Evolutionary conservation across 208 protist species (phyloP).

Genomic region (Naegleria gruberi): DNA sequence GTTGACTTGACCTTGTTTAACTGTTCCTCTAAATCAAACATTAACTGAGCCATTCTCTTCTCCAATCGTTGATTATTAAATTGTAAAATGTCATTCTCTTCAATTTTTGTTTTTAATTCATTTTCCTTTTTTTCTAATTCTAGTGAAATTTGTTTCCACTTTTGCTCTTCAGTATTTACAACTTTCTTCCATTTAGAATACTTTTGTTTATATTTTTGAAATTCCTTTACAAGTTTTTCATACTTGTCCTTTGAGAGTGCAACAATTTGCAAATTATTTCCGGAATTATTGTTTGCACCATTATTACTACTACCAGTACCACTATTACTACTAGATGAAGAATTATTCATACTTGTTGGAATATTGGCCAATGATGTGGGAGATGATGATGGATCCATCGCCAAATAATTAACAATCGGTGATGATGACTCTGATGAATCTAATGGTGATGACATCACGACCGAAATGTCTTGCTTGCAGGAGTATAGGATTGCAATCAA

Average conservation of each 20-base stretch:
- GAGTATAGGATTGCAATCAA: too few relatives aligned
- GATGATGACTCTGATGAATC: too few relatives aligned
- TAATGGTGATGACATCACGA: too few relatives aligned
- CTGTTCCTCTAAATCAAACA: constrained; percentile 10
- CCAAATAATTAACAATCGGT: too few relatives aligned
- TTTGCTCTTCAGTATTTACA: not conserved
- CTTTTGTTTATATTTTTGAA: constrained; percentile 11
- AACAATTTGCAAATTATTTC: not conserved
- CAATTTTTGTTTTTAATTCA: not conserved
- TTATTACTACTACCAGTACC: not conserved
- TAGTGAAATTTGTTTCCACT: not conserved
- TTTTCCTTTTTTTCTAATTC: constrained; percentile 5
- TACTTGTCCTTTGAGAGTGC: constrained; percentile 11
- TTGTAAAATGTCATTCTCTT: not conserved
- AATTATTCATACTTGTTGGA: too few relatives aligned
- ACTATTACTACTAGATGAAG: too few relatives aligned
- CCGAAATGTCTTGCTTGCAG: too few relatives aligned
- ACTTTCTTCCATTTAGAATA: not conserved
- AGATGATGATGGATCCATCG: too few relatives aligned
- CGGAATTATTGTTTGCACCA: not conserved
- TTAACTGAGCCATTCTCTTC: constrained; percentile 2
- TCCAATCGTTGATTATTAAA: constrained; percentile 15
- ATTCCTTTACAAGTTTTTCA: constrained; percentile 16
- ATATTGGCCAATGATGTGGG: too few relatives aligned
- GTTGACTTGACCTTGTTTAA: not conserved